Base-by-base conservation (phyloP, 192 early-diverging fungal species). In the Chytriomyces sp. region DNA sequence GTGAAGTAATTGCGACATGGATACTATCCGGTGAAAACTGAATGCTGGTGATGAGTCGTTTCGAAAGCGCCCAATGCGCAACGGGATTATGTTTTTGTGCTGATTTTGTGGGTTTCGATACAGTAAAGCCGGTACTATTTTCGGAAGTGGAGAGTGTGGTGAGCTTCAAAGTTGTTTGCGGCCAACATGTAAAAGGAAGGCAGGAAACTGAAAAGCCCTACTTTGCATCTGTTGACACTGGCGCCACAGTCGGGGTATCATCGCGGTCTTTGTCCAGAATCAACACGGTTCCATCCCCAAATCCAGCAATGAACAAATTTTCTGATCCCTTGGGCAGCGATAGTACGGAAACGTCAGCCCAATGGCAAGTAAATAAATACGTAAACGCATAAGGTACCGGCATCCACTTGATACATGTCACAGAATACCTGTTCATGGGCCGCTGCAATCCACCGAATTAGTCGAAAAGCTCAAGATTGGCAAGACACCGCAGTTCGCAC, bases 401-500 rank as follows among this genome's bases (percentile, higher is more conserved):
- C 64, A 97, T 80, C 96, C 97, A 99, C 82, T 90, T 90, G 5
- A 97, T 86, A 79, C 91, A 91, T 7, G 93, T 93, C 18, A 96
- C 92, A 8, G 87, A 81, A 9, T 88, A 81, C 50, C 82, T 84
- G 60, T 87, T 88, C 60, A 96, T 90, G 6, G 86, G 80, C 24
- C 90, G 90, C 88, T 91, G 75, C 23, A 53, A 48, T 6, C 18
- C 3, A 20, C 24, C 45, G 9, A 53, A 10, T 18, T 20, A 11
- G 53, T 13, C 53, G 20, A 57, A 57, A 57, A 57, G 53, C 13
- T 20, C 44, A 46, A 23, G 72, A 75, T 24, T 44, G 43, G 23
- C 26, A 67, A 74, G 61, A 74, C 68, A 5, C 3, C 5, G 53
- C 20, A 13, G 20, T 57, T 20, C 16, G 20, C 83, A 91, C 92